Conservation (phyloP, 31 red algal species). For the Bonnemaisonia californica region DNA sequence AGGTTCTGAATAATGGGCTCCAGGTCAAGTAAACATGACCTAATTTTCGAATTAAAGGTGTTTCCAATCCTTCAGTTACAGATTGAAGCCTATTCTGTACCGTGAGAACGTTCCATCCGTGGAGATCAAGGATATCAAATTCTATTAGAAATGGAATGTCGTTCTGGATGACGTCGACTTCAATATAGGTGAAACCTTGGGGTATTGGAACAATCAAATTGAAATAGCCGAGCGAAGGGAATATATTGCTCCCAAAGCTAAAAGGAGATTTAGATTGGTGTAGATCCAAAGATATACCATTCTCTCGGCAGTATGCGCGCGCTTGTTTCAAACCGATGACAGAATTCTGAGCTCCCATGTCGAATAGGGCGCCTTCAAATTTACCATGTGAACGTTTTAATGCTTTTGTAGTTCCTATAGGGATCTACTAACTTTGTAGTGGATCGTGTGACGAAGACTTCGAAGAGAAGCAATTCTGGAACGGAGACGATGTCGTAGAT, state of each 20-base stretch:
- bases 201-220: constrained; percentile 7
- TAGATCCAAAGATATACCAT: background rate
- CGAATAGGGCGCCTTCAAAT: constrained; percentile 13
- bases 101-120: background rate
- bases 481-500: too few relatives aligned
- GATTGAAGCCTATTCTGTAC: background rate
- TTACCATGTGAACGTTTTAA: too few relatives aligned
- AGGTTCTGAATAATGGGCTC: background rate
- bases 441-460: too few relatives aligned
- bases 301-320: background rate
- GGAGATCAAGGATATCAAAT: background rate
- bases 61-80: background rate
- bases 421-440: too few relatives aligned
- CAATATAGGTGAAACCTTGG: background rate
- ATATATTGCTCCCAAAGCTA: background rate
- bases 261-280: background rate
- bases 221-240: background rate
- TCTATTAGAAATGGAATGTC: constrained; percentile 8
- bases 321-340: constrained; percentile 42
- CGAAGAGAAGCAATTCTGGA: too few relatives aligned
- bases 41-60: background rate
- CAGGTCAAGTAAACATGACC: background rate
- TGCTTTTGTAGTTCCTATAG: too few relatives aligned
- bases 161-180: background rate
- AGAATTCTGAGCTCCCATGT: constrained; percentile 34